Percentiles rank a stretch among this genome's conserved stretches.
Evolutionary conservation across 768 basidiomycete species (phyloP).

Genomic region (Tricholoma bakamatsutake): DNA sequence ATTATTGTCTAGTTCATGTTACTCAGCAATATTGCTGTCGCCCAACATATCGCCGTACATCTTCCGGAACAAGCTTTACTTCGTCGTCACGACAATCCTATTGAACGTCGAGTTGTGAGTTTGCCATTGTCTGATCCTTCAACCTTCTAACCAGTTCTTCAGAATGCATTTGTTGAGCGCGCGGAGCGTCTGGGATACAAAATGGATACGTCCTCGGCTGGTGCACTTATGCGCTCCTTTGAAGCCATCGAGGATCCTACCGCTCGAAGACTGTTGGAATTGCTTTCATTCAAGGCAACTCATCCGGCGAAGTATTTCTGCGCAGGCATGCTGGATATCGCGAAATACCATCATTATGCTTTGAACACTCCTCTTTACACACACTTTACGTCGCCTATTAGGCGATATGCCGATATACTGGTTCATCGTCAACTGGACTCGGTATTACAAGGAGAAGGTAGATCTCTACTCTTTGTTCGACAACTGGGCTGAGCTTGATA

Average conservation of each 20-base stretch:
- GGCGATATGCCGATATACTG: slow-evolving; percentile 89
- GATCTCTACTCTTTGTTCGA: slow-evolving; percentile 17
- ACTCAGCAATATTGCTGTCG: slow-evolving; percentile 82
- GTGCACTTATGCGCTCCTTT: slow-evolving; percentile 81
- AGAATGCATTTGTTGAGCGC: slow-evolving; percentile 76
- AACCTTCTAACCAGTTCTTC: slow-evolving; percentile 11
- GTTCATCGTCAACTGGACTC: slow-evolving; percentile 97
- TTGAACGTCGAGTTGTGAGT: slow-evolving; percentile 85
- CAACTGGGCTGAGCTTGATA: slow-evolving; percentile 5
- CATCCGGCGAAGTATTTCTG: slow-evolving; percentile 98
- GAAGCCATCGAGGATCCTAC: slow-evolving; percentile 66
- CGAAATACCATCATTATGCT: slow-evolving; percentile 93
- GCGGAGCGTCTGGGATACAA: slow-evolving; percentile 79
- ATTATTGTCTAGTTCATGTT: slow-evolving; percentile 74
- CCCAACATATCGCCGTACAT: slow-evolving; percentile 89
- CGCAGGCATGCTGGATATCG: slow-evolving; percentile 97
- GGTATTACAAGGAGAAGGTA: slow-evolving; percentile 66
- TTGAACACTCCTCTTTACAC: slow-evolving; percentile 89
- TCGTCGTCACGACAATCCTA: slow-evolving; percentile 87
- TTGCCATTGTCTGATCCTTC: neutral
- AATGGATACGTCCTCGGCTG: slow-evolving; percentile 75
- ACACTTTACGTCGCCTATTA: slow-evolving; percentile 89
- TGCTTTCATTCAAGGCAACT: slow-evolving; percentile 88
- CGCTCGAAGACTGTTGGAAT: slow-evolving; percentile 71
- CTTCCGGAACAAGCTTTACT: slow-evolving; percentile 97